phyloP scores from a whole-genome alignment of 2,329 filamentous ascomycete genomes.

The Endothia cerciana region DNA sequence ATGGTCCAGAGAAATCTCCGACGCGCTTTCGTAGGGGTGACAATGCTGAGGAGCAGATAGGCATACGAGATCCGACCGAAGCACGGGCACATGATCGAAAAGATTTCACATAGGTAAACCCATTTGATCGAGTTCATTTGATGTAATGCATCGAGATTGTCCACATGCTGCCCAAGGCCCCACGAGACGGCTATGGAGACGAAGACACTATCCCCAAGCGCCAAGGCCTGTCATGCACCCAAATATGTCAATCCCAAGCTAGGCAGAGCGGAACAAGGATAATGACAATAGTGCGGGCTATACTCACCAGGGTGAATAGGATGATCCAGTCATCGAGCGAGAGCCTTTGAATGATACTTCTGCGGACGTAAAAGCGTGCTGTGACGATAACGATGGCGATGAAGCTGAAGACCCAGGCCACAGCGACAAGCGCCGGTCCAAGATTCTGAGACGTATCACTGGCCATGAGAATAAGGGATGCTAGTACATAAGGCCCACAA shows the following conservation, averaged over 20 bases:
- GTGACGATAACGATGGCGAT: conserved; percentile 16
- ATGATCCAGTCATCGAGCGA: conserved; percentile 26
- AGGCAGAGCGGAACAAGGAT: neutral
- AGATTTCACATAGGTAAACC: conserved; percentile 30
- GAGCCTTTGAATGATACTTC: conserved; percentile 10
- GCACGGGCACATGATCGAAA: conserved; percentile 28
- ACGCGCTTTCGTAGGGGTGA: conserved; percentile 17
- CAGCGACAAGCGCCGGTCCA: conserved; percentile 18
- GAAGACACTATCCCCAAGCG: conserved; percentile 24
- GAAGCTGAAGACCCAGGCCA: conserved; percentile 21
- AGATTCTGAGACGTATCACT: conserved; percentile 28
- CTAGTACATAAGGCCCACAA: neutral
- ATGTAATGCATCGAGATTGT: neutral
- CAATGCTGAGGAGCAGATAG: conserved; percentile 27
- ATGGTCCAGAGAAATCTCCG: conserved; percentile 30
- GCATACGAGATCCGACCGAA: conserved; percentile 31
- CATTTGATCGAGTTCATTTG: conserved; percentile 30
- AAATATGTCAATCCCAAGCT: neutral
- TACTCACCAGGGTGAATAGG: conserved; percentile 23
- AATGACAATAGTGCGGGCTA: neutral
- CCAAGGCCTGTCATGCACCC: conserved; percentile 20
- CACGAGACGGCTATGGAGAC: conserved; percentile 27
- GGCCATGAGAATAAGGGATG: neutral
- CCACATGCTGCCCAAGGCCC: conserved; percentile 29
- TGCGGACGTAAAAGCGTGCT: conserved; percentile 20